Percentiles rank a stretch among this genome's conserved stretches.
These are phyloP conservation scores for Exserohilum rostratum DNA, from an alignment of 2,329 filamentous ascomycete genomes.

Conservation along the genomic window DNA sequence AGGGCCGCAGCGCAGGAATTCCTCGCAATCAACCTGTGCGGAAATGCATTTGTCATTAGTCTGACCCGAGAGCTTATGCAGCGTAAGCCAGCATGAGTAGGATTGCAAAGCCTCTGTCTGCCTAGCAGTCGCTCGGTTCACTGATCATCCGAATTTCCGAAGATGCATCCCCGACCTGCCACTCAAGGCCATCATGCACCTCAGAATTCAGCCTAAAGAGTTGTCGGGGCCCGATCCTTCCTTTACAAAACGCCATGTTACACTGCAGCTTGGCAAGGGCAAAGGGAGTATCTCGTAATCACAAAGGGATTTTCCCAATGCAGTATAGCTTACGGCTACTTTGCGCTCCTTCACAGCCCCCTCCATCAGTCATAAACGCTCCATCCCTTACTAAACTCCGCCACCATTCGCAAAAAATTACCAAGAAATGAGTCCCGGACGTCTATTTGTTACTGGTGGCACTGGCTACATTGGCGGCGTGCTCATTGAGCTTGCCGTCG, in stretches of 20 bases:
- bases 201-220: background rate
- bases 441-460: constrained; percentile 26
- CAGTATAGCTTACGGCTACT: background rate
- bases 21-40: too few relatives aligned
- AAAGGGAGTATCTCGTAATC: background rate
- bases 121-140: background rate
- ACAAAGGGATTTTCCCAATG: background rate
- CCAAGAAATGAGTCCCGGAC: background rate
- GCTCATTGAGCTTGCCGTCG: constrained; percentile 45
- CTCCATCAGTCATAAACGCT: background rate
- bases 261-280: too few relatives aligned
- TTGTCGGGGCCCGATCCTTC: background rate
- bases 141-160: background rate
- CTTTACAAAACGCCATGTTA: background rate
- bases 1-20: too few relatives aligned
- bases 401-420: background rate
- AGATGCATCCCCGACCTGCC: background rate
- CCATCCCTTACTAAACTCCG: background rate
- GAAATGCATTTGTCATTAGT: too few relatives aligned
- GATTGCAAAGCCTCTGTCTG: too few relatives aligned
- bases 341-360: background rate
- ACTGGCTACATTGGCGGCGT: constrained; percentile 20
- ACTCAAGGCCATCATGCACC: background rate
- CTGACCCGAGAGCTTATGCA: too few relatives aligned
- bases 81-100: too few relatives aligned